phyloP scores from a whole-genome alignment of 2,329 filamentous ascomycete species.

The Pestalotiopsis sp. region DNA sequence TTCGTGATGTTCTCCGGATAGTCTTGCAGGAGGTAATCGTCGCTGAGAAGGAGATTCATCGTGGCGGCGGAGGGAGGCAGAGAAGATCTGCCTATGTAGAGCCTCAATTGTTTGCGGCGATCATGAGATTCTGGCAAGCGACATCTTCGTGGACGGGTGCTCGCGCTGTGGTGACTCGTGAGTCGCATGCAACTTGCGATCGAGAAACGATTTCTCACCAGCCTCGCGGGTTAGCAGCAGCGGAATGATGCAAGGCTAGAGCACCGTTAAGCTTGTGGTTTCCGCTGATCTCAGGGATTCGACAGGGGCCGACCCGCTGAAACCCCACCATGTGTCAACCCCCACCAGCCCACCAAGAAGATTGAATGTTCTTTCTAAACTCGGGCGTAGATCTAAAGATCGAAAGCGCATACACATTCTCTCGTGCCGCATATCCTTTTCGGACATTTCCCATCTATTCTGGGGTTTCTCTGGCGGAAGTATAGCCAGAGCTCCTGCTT shows the following conservation, averaged over 20 bases:
- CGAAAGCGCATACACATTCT: background rate
- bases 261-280: slow-evolving; percentile 1
- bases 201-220: slow-evolving; percentile 11
- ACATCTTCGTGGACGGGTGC: background rate
- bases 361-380: background rate
- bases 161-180: background rate
- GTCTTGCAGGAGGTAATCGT: slow-evolving; percentile 71
- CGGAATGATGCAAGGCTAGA: slow-evolving; percentile 17
- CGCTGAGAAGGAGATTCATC: slow-evolving; percentile 64
- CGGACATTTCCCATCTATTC: background rate
- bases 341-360: slow-evolving; percentile 9
- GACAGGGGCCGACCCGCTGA: slow-evolving; percentile 11
- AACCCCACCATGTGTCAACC: slow-evolving; percentile 12
- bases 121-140: background rate
- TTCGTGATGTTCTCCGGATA: slow-evolving; percentile 90
- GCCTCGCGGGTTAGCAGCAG: slow-evolving; percentile 7
- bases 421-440: background rate
- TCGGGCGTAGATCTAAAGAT: background rate
- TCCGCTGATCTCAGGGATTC: slow-evolving; percentile 10
- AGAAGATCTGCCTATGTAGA: too few species aligned
- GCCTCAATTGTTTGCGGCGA: background rate
- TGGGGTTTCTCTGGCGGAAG: background rate
- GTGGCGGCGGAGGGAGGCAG: slow-evolving; percentile 15
- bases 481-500: background rate
- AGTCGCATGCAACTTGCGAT: background rate